These are phyloP conservation scores for Immersiporthe knoxdaviesiana DNA, from an alignment of 2,329 filamentous ascomycete species.

Conservation along the genomic window DNA sequence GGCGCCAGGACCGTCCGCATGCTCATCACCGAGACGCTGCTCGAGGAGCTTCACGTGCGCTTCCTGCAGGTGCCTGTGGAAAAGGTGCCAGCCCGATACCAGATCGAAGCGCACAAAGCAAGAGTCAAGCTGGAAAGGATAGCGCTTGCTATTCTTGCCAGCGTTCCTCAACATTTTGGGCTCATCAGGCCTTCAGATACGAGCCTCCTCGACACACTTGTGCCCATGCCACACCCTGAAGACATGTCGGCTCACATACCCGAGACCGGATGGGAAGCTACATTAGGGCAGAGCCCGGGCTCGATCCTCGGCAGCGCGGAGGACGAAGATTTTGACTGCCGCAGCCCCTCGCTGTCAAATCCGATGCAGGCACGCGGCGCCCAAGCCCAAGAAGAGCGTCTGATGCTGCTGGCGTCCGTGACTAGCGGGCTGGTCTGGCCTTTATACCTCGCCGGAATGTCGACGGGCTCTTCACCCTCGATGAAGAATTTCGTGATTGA, in stretches of 20 bases:
- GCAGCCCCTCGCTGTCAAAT: conserved; percentile 46
- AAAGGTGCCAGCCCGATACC: conserved; percentile 22
- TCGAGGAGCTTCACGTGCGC: conserved; percentile 46
- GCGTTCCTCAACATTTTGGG: conserved; percentile 54
- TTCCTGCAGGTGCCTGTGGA: conserved; percentile 30
- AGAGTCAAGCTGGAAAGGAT: conserved; percentile 46
- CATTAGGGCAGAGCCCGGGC: conserved; percentile 20
- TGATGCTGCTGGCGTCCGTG: conserved; percentile 53
- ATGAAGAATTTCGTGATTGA: conserved; percentile 50
- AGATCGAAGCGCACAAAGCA: conserved; percentile 42
- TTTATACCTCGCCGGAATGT: conserved; percentile 53
- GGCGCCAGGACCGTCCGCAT: conserved; percentile 50
- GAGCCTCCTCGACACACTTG: conserved; percentile 34
- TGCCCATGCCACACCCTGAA: conserved; percentile 30
- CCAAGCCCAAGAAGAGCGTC: conserved; percentile 46
- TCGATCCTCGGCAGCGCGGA: conserved; percentile 12
- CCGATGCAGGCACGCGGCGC: conserved; percentile 42
- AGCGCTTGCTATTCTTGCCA: conserved; percentile 48
- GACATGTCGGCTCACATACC: conserved; percentile 20
- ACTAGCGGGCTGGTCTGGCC: conserved; percentile 56
- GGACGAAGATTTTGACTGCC: conserved; percentile 29
- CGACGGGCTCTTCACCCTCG: conserved; percentile 46
- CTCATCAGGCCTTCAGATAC: conserved; percentile 48
- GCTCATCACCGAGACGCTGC: conserved; percentile 52
- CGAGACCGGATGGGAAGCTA: conserved; percentile 10